Conservation (phyloP, 257 asterid genomes). For the Solanum clarkiae region DNA sequence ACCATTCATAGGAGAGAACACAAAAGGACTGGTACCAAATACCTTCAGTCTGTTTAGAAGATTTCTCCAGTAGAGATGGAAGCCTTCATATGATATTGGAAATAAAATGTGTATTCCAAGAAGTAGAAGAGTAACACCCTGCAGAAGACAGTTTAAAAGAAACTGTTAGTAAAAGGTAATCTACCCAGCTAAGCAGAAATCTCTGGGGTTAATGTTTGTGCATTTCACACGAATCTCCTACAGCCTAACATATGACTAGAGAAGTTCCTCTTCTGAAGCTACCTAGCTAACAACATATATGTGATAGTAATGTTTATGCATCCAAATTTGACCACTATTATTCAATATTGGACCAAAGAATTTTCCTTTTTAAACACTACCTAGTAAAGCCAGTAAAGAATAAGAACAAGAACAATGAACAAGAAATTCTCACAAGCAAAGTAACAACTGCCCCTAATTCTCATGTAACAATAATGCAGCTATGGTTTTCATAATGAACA, state of each 20-base stretch:
- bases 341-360: neutral
- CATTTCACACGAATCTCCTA: neutral
- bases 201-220: neutral
- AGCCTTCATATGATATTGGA: conserved; percentile 80
- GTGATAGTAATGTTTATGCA: neutral
- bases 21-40: conserved; percentile 2
- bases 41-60: conserved; percentile 68
- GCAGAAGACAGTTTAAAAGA: conserved; percentile 13
- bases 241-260: neutral
- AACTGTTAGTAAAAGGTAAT: neutral
- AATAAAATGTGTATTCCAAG: conserved; percentile 58
- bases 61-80: conserved; percentile 57
- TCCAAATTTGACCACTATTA: neutral
- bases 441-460: neutral
- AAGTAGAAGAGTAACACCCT: conserved; percentile 61
- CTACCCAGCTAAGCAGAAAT: neutral
- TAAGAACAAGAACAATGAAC: neutral
- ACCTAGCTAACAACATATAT: neutral
- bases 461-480: neutral
- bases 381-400: neutral
- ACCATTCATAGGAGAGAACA: neutral
- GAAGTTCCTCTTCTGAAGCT: neutral
- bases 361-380: neutral
- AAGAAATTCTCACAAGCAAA: neutral
- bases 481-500: neutral